phyloP scores from a whole-genome alignment of 2,329 filamentous ascomycete species.

The Domatiomyces catenatus region DNA sequence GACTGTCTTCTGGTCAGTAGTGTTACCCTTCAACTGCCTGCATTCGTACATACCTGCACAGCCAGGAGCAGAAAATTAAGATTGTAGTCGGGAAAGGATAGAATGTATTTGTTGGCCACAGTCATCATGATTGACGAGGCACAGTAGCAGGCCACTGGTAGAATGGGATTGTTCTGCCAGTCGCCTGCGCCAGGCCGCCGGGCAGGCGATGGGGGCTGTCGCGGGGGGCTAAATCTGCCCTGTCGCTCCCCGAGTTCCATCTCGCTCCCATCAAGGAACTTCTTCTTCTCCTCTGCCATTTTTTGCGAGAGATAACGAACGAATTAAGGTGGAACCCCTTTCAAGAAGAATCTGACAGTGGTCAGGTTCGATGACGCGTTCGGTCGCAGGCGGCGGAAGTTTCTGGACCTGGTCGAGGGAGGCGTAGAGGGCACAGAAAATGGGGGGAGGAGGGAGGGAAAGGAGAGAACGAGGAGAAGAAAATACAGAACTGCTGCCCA shows the following conservation, averaged over 20 bases:
- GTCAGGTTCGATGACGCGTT: not conserved
- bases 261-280: conserved; percentile 44
- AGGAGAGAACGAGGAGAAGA: not conserved
- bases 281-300: conserved; percentile 79
- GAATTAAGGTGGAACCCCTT: not conserved
- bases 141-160: conserved; percentile 83
- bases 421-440: not conserved
- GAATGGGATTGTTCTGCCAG: conserved; percentile 57
- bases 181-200: conserved; percentile 27
- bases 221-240: conserved; percentile 31
- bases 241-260: conserved; percentile 53
- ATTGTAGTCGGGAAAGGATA: conserved; percentile 84
- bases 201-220: conserved; percentile 24
- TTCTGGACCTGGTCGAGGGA: not conserved
- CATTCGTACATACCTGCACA: conserved; percentile 57
- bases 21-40: not conserved
- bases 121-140: conserved; percentile 97
- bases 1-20: conserved; percentile 41
- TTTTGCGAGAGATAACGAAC: conserved; percentile 15
- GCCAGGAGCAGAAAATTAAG: conserved; percentile 89
- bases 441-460: not conserved
- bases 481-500: not conserved
- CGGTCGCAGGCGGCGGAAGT: not conserved
- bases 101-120: conserved; percentile 97
- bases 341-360: not conserved